Conservation (phyloP, 140 eudicot species). For the Anethum foeniculum region DNA sequence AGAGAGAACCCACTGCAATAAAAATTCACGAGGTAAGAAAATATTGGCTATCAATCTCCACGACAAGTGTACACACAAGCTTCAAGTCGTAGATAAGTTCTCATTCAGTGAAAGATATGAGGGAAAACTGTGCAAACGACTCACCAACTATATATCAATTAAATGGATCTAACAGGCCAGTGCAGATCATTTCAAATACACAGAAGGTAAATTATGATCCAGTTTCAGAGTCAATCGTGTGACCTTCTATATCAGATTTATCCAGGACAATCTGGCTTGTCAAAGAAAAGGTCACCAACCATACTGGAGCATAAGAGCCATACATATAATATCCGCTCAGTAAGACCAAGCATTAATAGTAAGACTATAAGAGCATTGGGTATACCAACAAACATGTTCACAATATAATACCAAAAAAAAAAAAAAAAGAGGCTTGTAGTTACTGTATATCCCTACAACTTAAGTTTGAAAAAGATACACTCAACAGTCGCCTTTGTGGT, state of each 20-base stretch:
- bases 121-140: background rate
- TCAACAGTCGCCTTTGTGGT: background rate
- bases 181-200: background rate
- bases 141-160: background rate
- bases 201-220: background rate
- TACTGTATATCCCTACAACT: background rate
- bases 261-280: background rate
- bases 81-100: background rate
- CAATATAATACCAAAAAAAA: background rate
- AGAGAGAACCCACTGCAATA: constrained; percentile 5
- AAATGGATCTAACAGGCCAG: background rate
- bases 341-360: background rate
- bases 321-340: background rate
- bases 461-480: background rate
- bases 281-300: background rate
- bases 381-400: background rate
- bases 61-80: background rate
- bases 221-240: background rate
- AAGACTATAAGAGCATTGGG: background rate
- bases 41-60: background rate
- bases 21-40: background rate
- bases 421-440: background rate
- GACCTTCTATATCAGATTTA: background rate
- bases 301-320: background rate
- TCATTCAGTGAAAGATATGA: background rate